phyloP scores from a whole-genome alignment of 306 rosid genomes.

The Acmispon strigosus region DNA sequence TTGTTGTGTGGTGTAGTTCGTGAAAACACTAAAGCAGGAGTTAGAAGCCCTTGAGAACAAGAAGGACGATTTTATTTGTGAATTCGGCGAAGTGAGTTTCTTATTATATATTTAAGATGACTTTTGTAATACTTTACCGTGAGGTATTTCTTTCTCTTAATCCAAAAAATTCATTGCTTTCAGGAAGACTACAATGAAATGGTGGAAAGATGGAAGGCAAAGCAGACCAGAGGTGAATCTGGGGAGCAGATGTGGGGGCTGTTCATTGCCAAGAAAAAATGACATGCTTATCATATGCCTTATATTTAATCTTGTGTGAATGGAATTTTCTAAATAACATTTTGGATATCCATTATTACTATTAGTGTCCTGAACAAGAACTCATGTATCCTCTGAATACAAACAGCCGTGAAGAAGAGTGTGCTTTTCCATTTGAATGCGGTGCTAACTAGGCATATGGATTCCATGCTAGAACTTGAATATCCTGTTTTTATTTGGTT shows the following conservation, averaged over 20 bases:
- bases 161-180: background rate
- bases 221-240: slow-evolving; percentile 40
- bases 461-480: background rate
- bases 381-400: background rate
- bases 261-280: slow-evolving; percentile 68
- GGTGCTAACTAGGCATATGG: background rate
- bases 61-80: slow-evolving; percentile 51
- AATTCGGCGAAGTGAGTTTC: slow-evolving; percentile 64
- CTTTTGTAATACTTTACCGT: background rate
- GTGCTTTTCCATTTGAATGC: background rate
- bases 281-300: slow-evolving; percentile 7
- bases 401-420: background rate
- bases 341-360: background rate
- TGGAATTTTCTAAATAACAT: background rate
- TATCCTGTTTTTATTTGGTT: background rate
- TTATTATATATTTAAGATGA: background rate
- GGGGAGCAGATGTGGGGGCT: slow-evolving; percentile 68
- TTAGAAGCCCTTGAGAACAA: slow-evolving; percentile 55
- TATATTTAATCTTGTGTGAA: background rate
- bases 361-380: background rate
- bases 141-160: slow-evolving; percentile 10
- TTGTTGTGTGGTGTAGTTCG: slow-evolving; percentile 45
- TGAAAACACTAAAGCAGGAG: slow-evolving; percentile 56
- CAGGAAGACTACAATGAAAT: slow-evolving; percentile 60
- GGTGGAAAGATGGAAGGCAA: slow-evolving; percentile 53